These are phyloP conservation scores for Candida sonorensis DNA, from an alignment of 805 yeast species.

Conservation along the genomic window DNA sequence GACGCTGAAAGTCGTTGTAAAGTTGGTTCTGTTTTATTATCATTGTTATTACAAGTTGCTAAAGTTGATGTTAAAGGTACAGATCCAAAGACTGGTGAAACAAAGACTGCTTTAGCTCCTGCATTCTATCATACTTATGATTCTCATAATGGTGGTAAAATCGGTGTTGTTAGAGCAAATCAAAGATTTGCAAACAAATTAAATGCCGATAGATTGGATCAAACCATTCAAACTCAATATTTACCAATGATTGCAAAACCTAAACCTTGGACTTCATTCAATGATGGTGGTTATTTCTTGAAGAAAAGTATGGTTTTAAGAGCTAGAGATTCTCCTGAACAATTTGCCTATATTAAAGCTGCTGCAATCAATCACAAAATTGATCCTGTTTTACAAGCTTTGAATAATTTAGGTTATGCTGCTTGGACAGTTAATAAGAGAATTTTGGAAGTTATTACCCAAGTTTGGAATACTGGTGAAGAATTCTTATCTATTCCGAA, in stretches of 20 bases:
- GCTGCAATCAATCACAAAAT: conserved; percentile 68
- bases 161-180: conserved; percentile 80
- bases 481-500: conserved; percentile 68
- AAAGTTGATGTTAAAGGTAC: conserved; percentile 70
- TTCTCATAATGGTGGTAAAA: conserved; percentile 65
- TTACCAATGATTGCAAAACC: conserved; percentile 92
- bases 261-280: conserved; percentile 77
- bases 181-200: conserved; percentile 57
- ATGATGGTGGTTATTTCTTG: conserved; percentile 78
- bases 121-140: conserved; percentile 89
- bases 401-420: conserved; percentile 79
- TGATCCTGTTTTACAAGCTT: conserved; percentile 65
- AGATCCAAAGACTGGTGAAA: conserved; percentile 71
- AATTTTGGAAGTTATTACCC: conserved; percentile 60
- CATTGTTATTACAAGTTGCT: conserved; percentile 75
- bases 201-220: conserved; percentile 56
- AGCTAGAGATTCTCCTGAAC: conserved; percentile 82
- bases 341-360: conserved; percentile 77
- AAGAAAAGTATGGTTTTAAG: conserved; percentile 62
- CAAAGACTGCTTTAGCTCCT: conserved; percentile 70
- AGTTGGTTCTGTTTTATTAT: conserved; percentile 73
- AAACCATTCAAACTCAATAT: conserved; percentile 69
- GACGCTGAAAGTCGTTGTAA: conserved; percentile 41
- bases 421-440: conserved; percentile 87
- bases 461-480: conserved; percentile 85